Percentiles rank a stretch among this genome's conserved stretches.
These are phyloP conservation scores for Phytopythium vexans DNA, from an alignment of 352 stramenopile genomes.

Conservation along the genomic window DNA sequence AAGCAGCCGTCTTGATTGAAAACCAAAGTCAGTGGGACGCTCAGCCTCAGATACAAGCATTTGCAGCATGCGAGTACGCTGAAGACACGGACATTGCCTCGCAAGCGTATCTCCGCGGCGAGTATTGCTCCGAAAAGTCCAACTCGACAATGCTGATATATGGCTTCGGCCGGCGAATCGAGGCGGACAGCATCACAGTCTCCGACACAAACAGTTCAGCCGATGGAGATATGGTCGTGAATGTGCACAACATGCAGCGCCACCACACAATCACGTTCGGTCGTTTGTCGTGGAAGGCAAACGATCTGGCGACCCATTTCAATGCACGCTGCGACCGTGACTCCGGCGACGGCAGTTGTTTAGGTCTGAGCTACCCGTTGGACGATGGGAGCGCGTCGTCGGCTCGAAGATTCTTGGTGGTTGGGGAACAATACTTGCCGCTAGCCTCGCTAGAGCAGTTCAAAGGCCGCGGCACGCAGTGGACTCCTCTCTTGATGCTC, in stretches of 20 bases:
- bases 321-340: slow-evolving; percentile 25
- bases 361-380: slow-evolving; percentile 33
- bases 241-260: slow-evolving; percentile 34
- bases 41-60: slow-evolving; percentile 34
- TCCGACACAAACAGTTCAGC: no score
- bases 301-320: slow-evolving; percentile 35
- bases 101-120: slow-evolving; percentile 21
- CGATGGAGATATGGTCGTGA: slow-evolving; percentile 3
- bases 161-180: slow-evolving; percentile 34
- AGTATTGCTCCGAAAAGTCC: slow-evolving; percentile 16
- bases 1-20: slow-evolving; percentile 9
- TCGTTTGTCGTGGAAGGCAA: slow-evolving; percentile 27
- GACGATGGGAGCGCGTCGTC: slow-evolving; percentile 10
- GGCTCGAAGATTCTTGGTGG: slow-evolving; percentile 20
- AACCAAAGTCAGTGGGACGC: slow-evolving; percentile 18
- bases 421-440: slow-evolving; percentile 36
- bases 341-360: slow-evolving; percentile 12
- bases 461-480: slow-evolving; percentile 33
- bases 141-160: slow-evolving; percentile 46
- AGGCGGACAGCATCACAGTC: slow-evolving; percentile 28
- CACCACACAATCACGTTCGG: slow-evolving; percentile 47
- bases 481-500: slow-evolving; percentile 34
- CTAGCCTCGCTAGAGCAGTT: slow-evolving; percentile 28
- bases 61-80: slow-evolving; percentile 27
- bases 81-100: slow-evolving; percentile 27